A percentile compares a stretch with the other conserved stretches of the same genome.
These are phyloP conservation scores for Penicillium pulvis DNA, from an alignment of 495 filamentous ascomycete genomes.

Conservation along the genomic window DNA sequence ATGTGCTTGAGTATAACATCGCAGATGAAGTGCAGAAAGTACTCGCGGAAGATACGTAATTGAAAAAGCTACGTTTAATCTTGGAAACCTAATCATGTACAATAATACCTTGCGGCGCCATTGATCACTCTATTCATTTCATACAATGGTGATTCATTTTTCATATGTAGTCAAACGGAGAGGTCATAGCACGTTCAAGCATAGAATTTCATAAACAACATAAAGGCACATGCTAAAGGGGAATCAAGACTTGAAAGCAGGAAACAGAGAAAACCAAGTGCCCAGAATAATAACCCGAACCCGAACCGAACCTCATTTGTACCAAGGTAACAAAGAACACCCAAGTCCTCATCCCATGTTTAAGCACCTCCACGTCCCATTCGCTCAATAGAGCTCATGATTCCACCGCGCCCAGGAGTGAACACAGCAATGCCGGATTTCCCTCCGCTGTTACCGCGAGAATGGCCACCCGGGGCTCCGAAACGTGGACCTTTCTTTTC, in stretches of 20 bases:
- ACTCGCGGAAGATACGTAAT: slow-evolving; percentile 6
- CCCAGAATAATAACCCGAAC: not conserved
- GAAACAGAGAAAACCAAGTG: slow-evolving; percentile 8
- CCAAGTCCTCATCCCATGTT: not conserved
- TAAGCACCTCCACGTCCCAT: slow-evolving; percentile 55
- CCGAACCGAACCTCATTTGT: not conserved
- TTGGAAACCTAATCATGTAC: not conserved
- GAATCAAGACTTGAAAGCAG: slow-evolving; percentile 20
- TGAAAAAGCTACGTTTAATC: no score
- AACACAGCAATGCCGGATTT: slow-evolving; percentile 47
- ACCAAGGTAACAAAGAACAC: not conserved
- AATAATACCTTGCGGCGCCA: not conserved
- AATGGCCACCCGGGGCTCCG: slow-evolving; percentile 34
- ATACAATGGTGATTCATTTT: not conserved
- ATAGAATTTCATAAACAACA: slow-evolving; percentile 17
- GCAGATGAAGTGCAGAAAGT: slow-evolving; percentile 12
- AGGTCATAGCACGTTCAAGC: slow-evolving; percentile 9
- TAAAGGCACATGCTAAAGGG: slow-evolving; percentile 18
- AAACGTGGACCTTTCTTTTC: slow-evolving; percentile 40
- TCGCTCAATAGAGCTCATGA: slow-evolving; percentile 73
- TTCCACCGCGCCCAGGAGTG: slow-evolving; percentile 56
- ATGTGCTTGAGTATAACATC: slow-evolving; percentile 13
- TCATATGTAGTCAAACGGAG: not conserved
- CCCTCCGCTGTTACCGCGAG: slow-evolving; percentile 41
- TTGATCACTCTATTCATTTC: not conserved